Evolutionary conservation across 805 yeast genomes (phyloP).

Genomic region (Clavispora carvajalis): DNA sequence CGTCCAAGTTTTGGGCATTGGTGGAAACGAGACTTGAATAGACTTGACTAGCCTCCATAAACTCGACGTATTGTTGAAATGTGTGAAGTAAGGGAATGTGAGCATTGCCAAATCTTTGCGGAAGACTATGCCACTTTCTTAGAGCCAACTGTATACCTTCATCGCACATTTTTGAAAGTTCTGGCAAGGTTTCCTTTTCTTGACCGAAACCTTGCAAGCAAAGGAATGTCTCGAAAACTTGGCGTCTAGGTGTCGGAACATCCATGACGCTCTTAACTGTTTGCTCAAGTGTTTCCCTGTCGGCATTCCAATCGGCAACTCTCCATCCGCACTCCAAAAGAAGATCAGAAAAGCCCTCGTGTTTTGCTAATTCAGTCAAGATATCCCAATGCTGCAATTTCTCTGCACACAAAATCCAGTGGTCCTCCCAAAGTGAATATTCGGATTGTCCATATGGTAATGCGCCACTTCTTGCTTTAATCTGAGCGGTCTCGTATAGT

Average conservation of each 20-base stretch:
- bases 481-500: constrained; percentile 92
- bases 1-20: constrained; percentile 86
- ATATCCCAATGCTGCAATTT: constrained; percentile 98
- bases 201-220: constrained; percentile 92
- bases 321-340: constrained; percentile 99
- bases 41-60: constrained; percentile 94
- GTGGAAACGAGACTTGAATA: constrained; percentile 84
- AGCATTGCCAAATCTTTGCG: constrained; percentile 70
- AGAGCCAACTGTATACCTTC: constrained; percentile 93
- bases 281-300: constrained; percentile 89
- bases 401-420: constrained; percentile 96
- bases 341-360: constrained; percentile 94
- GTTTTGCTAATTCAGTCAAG: constrained; percentile 91
- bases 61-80: constrained; percentile 95
- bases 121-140: constrained; percentile 89
- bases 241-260: constrained; percentile 96
- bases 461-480: constrained; percentile 92
- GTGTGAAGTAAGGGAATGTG: constrained; percentile 88
- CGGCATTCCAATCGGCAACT: constrained; percentile 97
- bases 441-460: constrained; percentile 94
- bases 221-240: constrained; percentile 89
- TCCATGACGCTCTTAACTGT: constrained; percentile 96
- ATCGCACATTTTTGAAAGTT: constrained; percentile 80
- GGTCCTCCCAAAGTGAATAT: constrained; percentile 96
- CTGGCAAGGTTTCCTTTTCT: constrained; percentile 79